A percentile compares a stretch with the other conserved stretches of the same genome.
Conservation (phyloP, 495 filamentous ascomycete species). For the Hypoxylon fuscum region DNA sequence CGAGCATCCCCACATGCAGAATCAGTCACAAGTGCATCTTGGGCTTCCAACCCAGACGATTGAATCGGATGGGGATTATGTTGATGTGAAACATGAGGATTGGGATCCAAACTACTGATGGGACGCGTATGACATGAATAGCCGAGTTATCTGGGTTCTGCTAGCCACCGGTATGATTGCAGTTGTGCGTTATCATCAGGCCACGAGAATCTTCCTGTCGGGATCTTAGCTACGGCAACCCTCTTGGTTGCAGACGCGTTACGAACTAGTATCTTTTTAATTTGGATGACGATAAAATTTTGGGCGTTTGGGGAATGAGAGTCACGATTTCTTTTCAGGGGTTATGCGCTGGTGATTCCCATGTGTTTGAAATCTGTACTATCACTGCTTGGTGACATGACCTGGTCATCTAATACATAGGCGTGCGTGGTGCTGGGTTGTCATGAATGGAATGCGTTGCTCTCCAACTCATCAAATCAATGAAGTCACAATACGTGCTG, state of each 20-base stretch:
- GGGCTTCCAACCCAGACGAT: conserved; percentile 34
- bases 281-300: background rate
- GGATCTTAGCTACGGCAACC: background rate
- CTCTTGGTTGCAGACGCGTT: background rate
- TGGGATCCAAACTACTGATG: conserved; percentile 40
- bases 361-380: background rate
- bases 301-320: background rate
- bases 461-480: too few relatives aligned
- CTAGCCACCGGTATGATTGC: background rate
- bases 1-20: conserved; percentile 43
- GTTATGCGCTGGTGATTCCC: background rate
- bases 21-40: conserved; percentile 36
- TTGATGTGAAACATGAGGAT: conserved; percentile 50
- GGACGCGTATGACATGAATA: background rate
- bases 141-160: background rate
- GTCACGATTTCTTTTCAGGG: background rate
- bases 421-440: too few relatives aligned
- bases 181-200: background rate
- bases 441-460: too few relatives aligned
- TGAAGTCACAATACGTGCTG: too few relatives aligned
- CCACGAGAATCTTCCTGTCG: background rate
- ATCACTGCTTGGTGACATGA: background rate
- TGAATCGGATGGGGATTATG: conserved; percentile 43
- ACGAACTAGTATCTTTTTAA: conserved; percentile 1
- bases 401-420: too few relatives aligned